phyloP scores from a whole-genome alignment of 768 basidiomycete genomes.

The Hericium coralloides region DNA sequence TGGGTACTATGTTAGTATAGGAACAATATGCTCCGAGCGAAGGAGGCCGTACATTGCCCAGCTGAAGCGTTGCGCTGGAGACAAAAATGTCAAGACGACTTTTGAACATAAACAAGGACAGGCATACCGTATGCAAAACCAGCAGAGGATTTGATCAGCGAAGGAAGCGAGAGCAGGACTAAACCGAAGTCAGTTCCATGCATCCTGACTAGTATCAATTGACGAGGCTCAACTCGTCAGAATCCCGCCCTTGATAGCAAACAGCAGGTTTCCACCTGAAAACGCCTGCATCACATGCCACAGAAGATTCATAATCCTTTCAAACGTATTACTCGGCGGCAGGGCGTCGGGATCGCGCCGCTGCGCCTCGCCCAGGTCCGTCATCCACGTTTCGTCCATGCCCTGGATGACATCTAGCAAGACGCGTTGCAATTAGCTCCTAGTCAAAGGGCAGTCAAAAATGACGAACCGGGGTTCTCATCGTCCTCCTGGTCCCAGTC shows the following conservation, averaged over 20 bases:
- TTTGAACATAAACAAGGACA: not conserved
- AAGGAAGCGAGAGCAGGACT: slow-evolving; percentile 55
- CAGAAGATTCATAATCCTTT: slow-evolving; percentile 37
- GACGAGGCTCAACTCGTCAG: slow-evolving; percentile 37
- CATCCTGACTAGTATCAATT: not conserved
- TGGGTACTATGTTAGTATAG: slow-evolving; percentile 15
- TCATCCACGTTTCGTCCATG: slow-evolving; percentile 27
- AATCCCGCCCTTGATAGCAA: slow-evolving; percentile 62
- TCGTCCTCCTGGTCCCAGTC: slow-evolving; percentile 44
- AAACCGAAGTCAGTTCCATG: not conserved
- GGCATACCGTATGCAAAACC: slow-evolving; percentile 48
- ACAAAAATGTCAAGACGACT: not conserved
- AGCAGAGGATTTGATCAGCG: slow-evolving; percentile 45
- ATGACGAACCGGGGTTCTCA: slow-evolving; percentile 49
- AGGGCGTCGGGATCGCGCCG: slow-evolving; percentile 68
- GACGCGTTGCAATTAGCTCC: not conserved
- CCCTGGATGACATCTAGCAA: slow-evolving; percentile 48
- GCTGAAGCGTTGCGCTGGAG: slow-evolving; percentile 49
- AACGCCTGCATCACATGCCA: slow-evolving; percentile 34
- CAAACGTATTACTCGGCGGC: slow-evolving; percentile 54
- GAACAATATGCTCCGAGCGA: not conserved
- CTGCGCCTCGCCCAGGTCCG: slow-evolving; percentile 46
- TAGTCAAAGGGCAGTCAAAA: not conserved
- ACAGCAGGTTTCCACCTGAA: slow-evolving; percentile 52
- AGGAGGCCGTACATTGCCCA: slow-evolving; percentile 56